Evolutionary conservation across 1,139 yeast genomes (phyloP).

Genomic region (Blastobotrys petasosporus): DNA sequence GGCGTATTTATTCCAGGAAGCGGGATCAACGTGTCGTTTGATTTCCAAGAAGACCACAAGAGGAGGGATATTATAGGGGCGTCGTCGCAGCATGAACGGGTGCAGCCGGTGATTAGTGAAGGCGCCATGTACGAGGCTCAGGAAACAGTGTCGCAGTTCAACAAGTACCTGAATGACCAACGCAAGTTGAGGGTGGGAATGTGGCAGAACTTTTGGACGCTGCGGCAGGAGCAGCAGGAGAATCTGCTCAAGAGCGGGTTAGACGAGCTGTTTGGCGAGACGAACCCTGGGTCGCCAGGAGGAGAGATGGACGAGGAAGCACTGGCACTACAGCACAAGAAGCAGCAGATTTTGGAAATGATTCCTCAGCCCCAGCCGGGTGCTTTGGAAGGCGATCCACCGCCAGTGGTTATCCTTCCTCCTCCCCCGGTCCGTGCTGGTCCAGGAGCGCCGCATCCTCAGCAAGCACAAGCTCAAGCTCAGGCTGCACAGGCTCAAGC

Average conservation of each 20-base stretch:
- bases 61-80: neutral
- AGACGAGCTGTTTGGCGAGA: slow-evolving; percentile 13
- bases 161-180: slow-evolving; percentile 26
- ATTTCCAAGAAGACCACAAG: slow-evolving; percentile 22
- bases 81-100: neutral
- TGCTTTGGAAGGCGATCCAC: slow-evolving; percentile 22
- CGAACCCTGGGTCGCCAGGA: neutral
- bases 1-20: slow-evolving; percentile 28
- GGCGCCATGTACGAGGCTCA: slow-evolving; percentile 26
- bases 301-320: slow-evolving; percentile 11
- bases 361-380: slow-evolving; percentile 20
- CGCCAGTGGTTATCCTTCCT: slow-evolving; percentile 21
- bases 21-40: slow-evolving; percentile 28
- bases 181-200: slow-evolving; percentile 26
- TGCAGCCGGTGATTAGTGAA: neutral
- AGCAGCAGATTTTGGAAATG: slow-evolving; percentile 7
- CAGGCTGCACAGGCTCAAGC: too few species aligned
- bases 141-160: slow-evolving; percentile 30
- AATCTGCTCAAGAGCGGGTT: slow-evolving; percentile 13
- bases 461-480: slow-evolving; percentile 1
- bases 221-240: slow-evolving; percentile 16
- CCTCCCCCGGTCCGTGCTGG: slow-evolving; percentile 16
- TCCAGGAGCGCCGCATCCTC: too few species aligned
- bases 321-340: slow-evolving; percentile 6
- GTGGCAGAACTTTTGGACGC: slow-evolving; percentile 34